A percentile compares a stretch with the other conserved stretches of the same genome.
Evolutionary conservation across 1,139 yeast species (phyloP).

Genomic region (Debaryomyces singareniensis): DNA sequence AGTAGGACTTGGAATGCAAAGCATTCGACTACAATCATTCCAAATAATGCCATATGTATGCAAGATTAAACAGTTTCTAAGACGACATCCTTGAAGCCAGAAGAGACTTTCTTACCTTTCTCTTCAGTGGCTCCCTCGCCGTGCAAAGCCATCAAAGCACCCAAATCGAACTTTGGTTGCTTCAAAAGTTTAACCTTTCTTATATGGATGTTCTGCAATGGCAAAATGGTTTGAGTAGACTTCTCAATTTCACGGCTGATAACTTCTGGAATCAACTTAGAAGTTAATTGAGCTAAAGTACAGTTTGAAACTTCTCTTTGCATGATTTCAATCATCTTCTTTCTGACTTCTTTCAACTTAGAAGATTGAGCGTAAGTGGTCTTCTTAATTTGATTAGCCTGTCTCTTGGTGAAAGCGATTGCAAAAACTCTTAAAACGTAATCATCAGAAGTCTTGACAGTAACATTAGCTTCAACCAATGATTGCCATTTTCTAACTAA

Average conservation of each 20-base stretch:
- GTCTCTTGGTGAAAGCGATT: constrained; percentile 50
- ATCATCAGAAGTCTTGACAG: constrained; percentile 47
- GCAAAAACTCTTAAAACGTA: constrained; percentile 45
- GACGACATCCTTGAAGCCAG: constrained; percentile 48
- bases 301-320: constrained; percentile 47
- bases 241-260: constrained; percentile 50
- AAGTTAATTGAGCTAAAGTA: constrained; percentile 45
- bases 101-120: constrained; percentile 46
- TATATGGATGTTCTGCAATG: constrained; percentile 47
- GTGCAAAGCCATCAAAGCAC: constrained; percentile 45
- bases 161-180: constrained; percentile 49
- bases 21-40: no score
- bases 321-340: constrained; percentile 47
- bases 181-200: constrained; percentile 49
- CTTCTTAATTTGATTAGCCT: constrained; percentile 45
- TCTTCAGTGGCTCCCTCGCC: constrained; percentile 47
- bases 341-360: constrained; percentile 46
- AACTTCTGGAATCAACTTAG: constrained; percentile 48
- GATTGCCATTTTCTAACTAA: constrained; percentile 52
- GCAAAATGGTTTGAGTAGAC: constrained; percentile 45
- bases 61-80: constrained; percentile 36
- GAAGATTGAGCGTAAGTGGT: constrained; percentile 47
- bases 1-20: no score
- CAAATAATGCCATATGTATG: no score
- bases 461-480: constrained; percentile 46